Base-by-base conservation (phyloP, 257 asterid species). In the Ilex asprella region DNA sequence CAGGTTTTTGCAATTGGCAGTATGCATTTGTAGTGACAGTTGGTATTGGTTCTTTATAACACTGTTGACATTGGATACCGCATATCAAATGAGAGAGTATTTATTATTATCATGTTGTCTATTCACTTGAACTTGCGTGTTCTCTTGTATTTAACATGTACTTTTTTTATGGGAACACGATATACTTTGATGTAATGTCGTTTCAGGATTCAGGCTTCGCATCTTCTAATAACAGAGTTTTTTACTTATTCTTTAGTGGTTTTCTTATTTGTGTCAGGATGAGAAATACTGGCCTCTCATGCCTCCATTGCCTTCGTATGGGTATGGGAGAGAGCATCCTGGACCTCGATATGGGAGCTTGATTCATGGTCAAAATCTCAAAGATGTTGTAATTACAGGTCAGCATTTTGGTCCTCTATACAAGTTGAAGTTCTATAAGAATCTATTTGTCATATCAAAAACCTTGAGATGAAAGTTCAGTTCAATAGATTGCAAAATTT, bases 271-370 rank as follows among this genome's bases (percentile, higher is more conserved):
- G 11, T 10, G 59, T 64, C 67, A 87, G 95, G 81, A 87, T 70
- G 90, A 84, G 68, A 82, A 75, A 52, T 75, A 82, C 64, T 87
- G 95, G 95, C 89, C 86, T 69, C 82, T 87, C 44, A 64, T 87
- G 95, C 93, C 95, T 68, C 93, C 93, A 52, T 70, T 87, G 82
- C 93, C 95, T 55, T 87, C 93, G 16, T 84, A 84, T 75, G 95
- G 95, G 31, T 68, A 79, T 47, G 95, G 93, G 55, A 82, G 95
- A 69, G 95, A 87, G 68, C 93, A 80, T 68, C 84, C 78, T 46
- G 90, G 95, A 60, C 93, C 88, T 63, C 76, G 98, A 65, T 91
- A 88, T 79, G 96, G 98, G 73, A 87, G 95, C 74, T 72, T 87
- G 63, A 84, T 87, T 70, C 95, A 87, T 75, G 93, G 95, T 10